A percentile compares a stretch with the other conserved stretches of the same genome.
These are phyloP conservation scores for Rubia yunnanensis DNA, from an alignment of 257 asterid genomes.

Conservation along the genomic window DNA sequence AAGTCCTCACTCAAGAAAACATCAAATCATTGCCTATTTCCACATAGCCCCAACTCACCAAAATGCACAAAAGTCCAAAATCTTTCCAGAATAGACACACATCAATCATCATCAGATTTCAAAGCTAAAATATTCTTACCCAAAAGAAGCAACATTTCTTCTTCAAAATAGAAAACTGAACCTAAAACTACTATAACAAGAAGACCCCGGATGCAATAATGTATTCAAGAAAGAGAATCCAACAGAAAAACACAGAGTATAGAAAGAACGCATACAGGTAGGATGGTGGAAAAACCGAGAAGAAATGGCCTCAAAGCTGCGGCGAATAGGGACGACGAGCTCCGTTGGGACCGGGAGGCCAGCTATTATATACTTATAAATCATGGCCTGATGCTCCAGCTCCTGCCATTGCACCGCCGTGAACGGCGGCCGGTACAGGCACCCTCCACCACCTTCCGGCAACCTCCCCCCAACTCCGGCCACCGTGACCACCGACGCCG, in stretches of 20 bases:
- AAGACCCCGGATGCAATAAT: not conserved
- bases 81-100: not conserved
- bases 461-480: slow-evolving; percentile 21
- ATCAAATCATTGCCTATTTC: not conserved
- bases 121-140: not conserved
- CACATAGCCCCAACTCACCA: not conserved
- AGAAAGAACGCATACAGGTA: slow-evolving; percentile 41
- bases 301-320: slow-evolving; percentile 75
- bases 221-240: not conserved
- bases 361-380: slow-evolving; percentile 79
- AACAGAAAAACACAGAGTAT: not conserved
- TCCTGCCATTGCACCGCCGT: slow-evolving; percentile 98
- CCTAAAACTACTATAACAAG: not conserved
- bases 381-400: slow-evolving; percentile 96
- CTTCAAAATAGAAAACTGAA: not conserved
- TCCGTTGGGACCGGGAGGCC: slow-evolving; percentile 89
- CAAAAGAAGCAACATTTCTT: not conserved
- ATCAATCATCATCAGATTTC: not conserved
- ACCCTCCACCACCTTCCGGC: slow-evolving; percentile 47
- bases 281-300: slow-evolving; percentile 76
- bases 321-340: slow-evolving; percentile 77
- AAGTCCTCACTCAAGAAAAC: not conserved
- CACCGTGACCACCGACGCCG: slow-evolving; percentile 24
- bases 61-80: not conserved
- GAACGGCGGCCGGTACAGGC: slow-evolving; percentile 59